Evolutionary conservation across 2,329 filamentous ascomycete species (phyloP), one percentile per base, ranked within the genome.

Genomic region (Zasmidium cellare): DNA sequence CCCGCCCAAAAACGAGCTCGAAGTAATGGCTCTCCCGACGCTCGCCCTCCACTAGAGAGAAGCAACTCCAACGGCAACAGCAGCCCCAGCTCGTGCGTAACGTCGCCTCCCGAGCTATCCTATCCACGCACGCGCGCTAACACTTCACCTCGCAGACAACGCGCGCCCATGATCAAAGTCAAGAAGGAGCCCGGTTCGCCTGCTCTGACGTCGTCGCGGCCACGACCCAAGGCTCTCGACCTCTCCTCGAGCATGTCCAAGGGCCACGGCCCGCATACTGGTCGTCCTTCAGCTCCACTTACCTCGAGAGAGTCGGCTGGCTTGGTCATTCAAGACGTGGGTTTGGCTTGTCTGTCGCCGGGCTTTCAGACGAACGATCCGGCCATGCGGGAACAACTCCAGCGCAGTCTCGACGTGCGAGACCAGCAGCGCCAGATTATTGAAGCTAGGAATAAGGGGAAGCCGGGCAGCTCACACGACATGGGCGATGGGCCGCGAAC

Each of bases 331-430:
- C 92, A 96, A 69, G 91, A 97, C 75, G 90, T 97, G 23, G 94
- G 94, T 57, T 82, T 97, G 56, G 93, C 93, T 45, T 99, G 94
- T 70, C 81, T 99, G 55, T 97, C 94, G 1, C 94, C 94, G 0
- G 94, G 94, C 54, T 97, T 99, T 70, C 87, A 96, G 65, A 97
- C 94, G 16, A 90, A 97, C 68, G 92, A 99, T 75, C 93, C 94
- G n/a, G 84, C 89, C 19, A 96, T 97, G 91, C 88, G 94, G 71
- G 91, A 96, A 75, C 92, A 97, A 75, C 80, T 99, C 53, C 92
- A 97, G 76, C 87, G 93, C 66, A 97, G 94, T 75, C 86, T 97
- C 75, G 92, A 90, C 47, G 92, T 99, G 25, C 84, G 92, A 63
- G 93, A 99, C 66, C 91, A 96, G 73, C 94, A 99, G 75, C 84